Evolutionary conservation across 2,329 filamentous ascomycete genomes (phyloP).

Genomic region (Plenodomus tracheiphilus): DNA sequence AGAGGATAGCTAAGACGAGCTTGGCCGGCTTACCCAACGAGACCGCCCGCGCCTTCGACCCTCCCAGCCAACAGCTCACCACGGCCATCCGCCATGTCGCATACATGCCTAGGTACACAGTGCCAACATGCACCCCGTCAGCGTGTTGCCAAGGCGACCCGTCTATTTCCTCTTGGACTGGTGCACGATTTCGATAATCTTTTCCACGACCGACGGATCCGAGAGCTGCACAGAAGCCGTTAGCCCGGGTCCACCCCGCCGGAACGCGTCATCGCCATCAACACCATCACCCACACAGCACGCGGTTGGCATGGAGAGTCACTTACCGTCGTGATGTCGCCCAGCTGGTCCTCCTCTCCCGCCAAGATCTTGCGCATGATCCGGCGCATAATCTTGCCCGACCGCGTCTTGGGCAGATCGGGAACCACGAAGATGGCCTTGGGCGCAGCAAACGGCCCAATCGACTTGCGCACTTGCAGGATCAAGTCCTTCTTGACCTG

Average conservation of each 20-base stretch:
- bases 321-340: constrained; percentile 87
- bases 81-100: no score
- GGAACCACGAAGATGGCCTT: constrained; percentile 91
- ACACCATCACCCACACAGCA: constrained; percentile 10
- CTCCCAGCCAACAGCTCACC: constrained; percentile 7
- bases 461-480: constrained; percentile 93
- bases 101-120: no score
- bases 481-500: constrained; percentile 90
- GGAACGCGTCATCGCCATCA: constrained; percentile 34
- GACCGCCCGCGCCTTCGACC: neutral
- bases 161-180: constrained; percentile 54
- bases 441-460: constrained; percentile 94
- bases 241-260: constrained; percentile 27
- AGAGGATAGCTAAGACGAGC: neutral
- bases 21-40: neutral
- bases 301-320: constrained; percentile 1
- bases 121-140: neutral
- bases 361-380: constrained; percentile 97
- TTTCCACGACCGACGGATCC: constrained; percentile 84
- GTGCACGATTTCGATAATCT: constrained; percentile 84
- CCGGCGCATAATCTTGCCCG: constrained; percentile 98
- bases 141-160: constrained; percentile 9
- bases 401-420: constrained; percentile 95
- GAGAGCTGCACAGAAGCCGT: constrained; percentile 64
- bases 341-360: constrained; percentile 94